A percentile compares a stretch with the other conserved stretches of the same genome.
phyloP scores from a whole-genome alignment of 441 rosid genomes.

The Erodium moschatum region DNA sequence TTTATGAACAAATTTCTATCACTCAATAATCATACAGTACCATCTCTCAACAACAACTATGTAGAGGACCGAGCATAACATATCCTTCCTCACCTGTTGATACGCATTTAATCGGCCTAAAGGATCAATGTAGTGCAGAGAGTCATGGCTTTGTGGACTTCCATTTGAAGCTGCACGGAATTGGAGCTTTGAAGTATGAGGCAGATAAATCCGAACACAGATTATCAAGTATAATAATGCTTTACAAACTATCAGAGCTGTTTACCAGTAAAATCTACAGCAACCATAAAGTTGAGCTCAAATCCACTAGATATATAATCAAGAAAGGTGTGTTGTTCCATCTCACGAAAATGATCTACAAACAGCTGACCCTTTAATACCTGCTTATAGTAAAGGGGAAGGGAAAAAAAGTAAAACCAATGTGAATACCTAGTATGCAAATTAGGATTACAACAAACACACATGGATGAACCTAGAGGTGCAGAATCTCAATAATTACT shows the following conservation, averaged over 20 bases:
- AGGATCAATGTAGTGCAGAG: constrained; percentile 76
- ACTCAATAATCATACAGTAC: neutral
- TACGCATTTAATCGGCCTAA: constrained; percentile 64
- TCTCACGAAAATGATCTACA: constrained; percentile 54
- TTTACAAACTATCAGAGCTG: neutral
- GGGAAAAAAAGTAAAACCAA: neutral
- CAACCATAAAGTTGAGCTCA: constrained; percentile 81
- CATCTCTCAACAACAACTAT: neutral
- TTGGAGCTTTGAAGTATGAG: constrained; percentile 8
- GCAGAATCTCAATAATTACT: constrained; percentile 31
- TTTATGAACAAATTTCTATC: neutral
- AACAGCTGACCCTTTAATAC: constrained; percentile 61
- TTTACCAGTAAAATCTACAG: constrained; percentile 78
- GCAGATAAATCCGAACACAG: constrained; percentile 4
- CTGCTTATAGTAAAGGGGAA: constrained; percentile 23
- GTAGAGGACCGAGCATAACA: neutral
- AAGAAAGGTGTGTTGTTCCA: constrained; percentile 56
- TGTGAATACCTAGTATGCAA: neutral
- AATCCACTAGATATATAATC: constrained; percentile 81
- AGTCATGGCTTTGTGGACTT: constrained; percentile 47
- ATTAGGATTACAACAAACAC: neutral
- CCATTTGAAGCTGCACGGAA: constrained; percentile 65
- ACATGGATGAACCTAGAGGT: neutral
- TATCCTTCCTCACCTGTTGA: constrained; percentile 42
- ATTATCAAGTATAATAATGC: constrained; percentile 4